A percentile compares a stretch with the other conserved stretches of the same genome.
Conservation (phyloP, 2,329 filamentous ascomycete species). For the Hymenoscyphus repandus region DNA sequence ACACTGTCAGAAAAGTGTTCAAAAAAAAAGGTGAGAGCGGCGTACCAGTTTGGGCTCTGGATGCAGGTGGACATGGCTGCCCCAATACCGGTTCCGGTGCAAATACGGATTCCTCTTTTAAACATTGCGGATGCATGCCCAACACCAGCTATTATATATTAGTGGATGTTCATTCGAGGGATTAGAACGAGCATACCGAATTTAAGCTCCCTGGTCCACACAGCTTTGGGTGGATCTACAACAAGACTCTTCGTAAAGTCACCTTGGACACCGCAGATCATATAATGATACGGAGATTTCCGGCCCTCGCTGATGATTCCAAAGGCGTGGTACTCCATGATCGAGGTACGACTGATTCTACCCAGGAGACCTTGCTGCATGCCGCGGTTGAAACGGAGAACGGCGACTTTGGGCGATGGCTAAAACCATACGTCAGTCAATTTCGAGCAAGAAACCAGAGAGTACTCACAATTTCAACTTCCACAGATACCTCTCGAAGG, state of each 20-base stretch:
- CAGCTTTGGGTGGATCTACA: conserved; percentile 34
- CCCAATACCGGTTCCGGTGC: conserved; percentile 38
- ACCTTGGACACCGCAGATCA: conserved; percentile 40
- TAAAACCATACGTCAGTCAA: conserved; percentile 22
- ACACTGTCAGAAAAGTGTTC: conserved; percentile 5
- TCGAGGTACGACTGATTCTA: conserved; percentile 37
- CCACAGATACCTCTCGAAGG: conserved; percentile 35
- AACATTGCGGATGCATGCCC: conserved; percentile 40
- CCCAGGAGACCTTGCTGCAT: conserved; percentile 40
- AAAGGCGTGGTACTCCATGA: conserved; percentile 41
- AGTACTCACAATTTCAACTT: conserved; percentile 35
- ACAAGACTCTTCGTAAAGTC: conserved; percentile 38
- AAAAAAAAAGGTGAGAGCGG: background rate
- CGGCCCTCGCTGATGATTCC: conserved; percentile 38
- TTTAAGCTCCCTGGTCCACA: conserved; percentile 39
- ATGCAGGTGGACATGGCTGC: conserved; percentile 39
- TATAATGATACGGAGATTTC: conserved; percentile 35
- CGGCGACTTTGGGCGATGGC: conserved; percentile 38
- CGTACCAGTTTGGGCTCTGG: conserved; percentile 35
- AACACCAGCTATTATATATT: conserved; percentile 33
- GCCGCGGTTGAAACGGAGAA: conserved; percentile 36
- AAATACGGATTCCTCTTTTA: conserved; percentile 38
- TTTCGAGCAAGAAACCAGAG: background rate
- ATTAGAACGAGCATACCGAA: conserved; percentile 30
- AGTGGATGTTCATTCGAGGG: conserved; percentile 7